Evolutionary conservation across 1,284 basidiomycete species (phyloP), one percentile per base, ranked within the genome.

Genomic region (Ceratobasidium sp.): DNA sequence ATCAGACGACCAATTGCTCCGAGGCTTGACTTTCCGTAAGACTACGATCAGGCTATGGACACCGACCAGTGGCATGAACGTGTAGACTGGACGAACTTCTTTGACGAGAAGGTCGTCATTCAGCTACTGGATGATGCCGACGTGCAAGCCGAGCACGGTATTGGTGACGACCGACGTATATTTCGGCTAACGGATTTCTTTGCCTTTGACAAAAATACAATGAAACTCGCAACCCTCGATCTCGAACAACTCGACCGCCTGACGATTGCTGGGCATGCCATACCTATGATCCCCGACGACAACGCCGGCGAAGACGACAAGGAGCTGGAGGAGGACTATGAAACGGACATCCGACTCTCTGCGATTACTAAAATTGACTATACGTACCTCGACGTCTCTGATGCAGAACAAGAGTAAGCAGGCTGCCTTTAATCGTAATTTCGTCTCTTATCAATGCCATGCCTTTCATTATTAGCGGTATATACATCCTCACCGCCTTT

Each of bases 101-200:
- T 22, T 0, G 29, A 34, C 5, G 68, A 72, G 31, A 39, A 22
- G 8, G 11, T 0, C 19, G 22, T 72, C 29, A 31, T 72, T 14
- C 54, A 61, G 46, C 13, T 22, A 22, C n/a, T 72, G 5, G 56
- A 72, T 29, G 68, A 72, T 24, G 37, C 56, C 7, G 68, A 72
- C 39, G 16, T 72, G 1, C 37, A 61, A n/a, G 56, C 56, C 7
- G 68, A 72, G 46, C 46, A 51, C 46, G 16, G 8, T 13, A n/a
- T 43, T 14, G 43, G 49, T 39, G 56, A 61, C 43, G 43, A 63
- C 41, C 22, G 46, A 16, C 56, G 68, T 1, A 51, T 72, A n/a
- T 72, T 72, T 29, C 54, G 56, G 6, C 53, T 72, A 7, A 58
- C 54, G 1, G 56, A 72, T 19, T 72, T 72, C 68, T 59, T 72